Percentiles rank a stretch among this genome's conserved stretches.
These are phyloP conservation scores for Beauveria varroae DNA, from an alignment of 2,329 filamentous ascomycete genomes.

Conservation along the genomic window DNA sequence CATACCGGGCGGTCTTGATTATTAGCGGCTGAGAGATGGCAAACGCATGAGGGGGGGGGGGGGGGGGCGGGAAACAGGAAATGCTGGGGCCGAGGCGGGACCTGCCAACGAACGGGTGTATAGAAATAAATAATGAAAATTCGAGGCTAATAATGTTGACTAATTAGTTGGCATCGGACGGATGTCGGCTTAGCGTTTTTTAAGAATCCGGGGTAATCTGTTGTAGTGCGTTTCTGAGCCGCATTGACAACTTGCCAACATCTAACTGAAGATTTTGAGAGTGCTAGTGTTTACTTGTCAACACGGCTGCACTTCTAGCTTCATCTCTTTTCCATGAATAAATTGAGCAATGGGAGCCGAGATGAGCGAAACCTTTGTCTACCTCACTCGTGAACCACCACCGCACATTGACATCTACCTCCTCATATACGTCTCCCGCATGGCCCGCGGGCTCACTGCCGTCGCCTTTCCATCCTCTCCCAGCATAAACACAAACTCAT, in stretches of 20 bases:
- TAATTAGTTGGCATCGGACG: background rate
- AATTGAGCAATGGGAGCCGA: background rate
- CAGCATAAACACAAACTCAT: constrained; percentile 15
- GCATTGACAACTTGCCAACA: background rate
- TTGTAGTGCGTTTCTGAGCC: background rate
- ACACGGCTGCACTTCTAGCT: no score
- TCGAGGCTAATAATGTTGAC: no score
- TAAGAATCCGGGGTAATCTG: background rate
- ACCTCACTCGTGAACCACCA: no score
- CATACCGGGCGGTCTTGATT: background rate
- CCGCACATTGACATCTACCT: background rate
- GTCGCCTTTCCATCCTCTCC: background rate
- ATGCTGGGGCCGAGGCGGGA: background rate
- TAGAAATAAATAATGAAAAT: background rate
- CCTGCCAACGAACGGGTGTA: background rate
- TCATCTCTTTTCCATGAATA: background rate
- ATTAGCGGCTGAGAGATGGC: background rate
- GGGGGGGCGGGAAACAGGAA: background rate
- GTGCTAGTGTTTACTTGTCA: no score
- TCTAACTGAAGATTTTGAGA: background rate
- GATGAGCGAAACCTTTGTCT: background rate
- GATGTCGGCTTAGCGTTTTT: background rate
- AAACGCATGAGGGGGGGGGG: background rate
- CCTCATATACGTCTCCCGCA: background rate
- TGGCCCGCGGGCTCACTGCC: constrained; percentile 7